Conservation (phyloP, 176 grass and related monocot genomes). For the Rhipidocladum racemiflorum region DNA sequence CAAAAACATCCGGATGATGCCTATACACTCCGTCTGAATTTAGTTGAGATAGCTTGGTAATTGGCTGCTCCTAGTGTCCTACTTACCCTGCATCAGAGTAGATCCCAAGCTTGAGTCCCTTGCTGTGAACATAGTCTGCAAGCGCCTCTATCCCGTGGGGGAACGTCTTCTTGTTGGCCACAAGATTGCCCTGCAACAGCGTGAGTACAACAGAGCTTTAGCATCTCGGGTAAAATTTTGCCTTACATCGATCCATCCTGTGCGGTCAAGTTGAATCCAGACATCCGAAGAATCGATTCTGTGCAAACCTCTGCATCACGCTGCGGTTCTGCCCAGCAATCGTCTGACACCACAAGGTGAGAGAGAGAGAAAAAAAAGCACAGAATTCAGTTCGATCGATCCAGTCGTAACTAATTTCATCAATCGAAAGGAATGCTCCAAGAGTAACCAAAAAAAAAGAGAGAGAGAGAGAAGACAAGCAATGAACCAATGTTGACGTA, state of each 20-base stretch:
- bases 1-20: too few species aligned
- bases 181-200: constrained; percentile 47
- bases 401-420: background rate
- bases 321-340: constrained; percentile 75
- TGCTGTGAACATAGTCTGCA: constrained; percentile 80
- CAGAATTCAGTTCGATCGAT: background rate
- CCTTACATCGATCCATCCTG: background rate
- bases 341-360: constrained; percentile 43
- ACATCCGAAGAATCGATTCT: background rate
- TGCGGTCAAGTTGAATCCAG: background rate
- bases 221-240: background rate
- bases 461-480: too few species aligned
- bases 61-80: background rate
- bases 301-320: constrained; percentile 55
- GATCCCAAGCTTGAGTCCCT: constrained; percentile 89
- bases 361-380: background rate
- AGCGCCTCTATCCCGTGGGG: constrained; percentile 79
- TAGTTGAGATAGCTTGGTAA: background rate
- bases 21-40: too few species aligned
- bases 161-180: constrained; percentile 61
- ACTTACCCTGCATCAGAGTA: constrained; percentile 90
- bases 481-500: constrained; percentile 66
- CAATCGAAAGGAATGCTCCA: background rate
- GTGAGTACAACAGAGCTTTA: background rate
- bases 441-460: background rate